Evolutionary conservation across 164 flowering plant genomes (phyloP).

Genomic region (Piper betle): DNA sequence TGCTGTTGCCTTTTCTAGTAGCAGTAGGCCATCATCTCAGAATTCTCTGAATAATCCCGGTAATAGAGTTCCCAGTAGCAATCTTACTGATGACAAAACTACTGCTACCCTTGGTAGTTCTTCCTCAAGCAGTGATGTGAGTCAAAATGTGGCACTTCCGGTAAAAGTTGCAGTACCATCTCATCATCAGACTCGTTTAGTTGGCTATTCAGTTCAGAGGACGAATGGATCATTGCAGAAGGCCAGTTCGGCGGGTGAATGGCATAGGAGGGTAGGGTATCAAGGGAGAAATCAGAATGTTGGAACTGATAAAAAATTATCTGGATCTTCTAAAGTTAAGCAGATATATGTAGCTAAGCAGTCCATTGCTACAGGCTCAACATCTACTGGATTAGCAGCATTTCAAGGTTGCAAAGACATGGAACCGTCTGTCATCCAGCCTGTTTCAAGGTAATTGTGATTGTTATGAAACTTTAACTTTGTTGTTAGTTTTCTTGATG

Average conservation of each 20-base stretch:
- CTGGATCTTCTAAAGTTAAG: constrained; percentile 44
- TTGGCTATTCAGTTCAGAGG: constrained; percentile 47
- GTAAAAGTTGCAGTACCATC: constrained; percentile 15
- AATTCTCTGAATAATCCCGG: constrained; percentile 9
- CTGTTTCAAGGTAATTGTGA: background rate
- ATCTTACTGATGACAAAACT: constrained; percentile 8
- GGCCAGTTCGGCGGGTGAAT: constrained; percentile 35
- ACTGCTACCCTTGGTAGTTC: background rate
- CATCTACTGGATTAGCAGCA: constrained; percentile 5
- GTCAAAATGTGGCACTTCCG: constrained; percentile 16
- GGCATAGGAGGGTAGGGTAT: constrained; percentile 58
- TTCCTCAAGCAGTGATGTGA: constrained; percentile 12
- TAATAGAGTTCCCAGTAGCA: constrained; percentile 19
- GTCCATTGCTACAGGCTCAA: constrained; percentile 18
- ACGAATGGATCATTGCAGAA: constrained; percentile 35
- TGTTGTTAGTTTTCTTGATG: background rate
- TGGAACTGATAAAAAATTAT: constrained; percentile 36
- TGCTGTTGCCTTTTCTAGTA: constrained; percentile 8
- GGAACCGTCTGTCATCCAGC: background rate
- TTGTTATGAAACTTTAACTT: background rate
- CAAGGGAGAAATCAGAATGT: constrained; percentile 50
- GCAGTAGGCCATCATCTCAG: constrained; percentile 11
- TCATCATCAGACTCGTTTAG: constrained; percentile 31
- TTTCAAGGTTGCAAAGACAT: background rate
- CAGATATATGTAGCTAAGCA: constrained; percentile 92